These are phyloP conservation scores for Quercus mongolica DNA, from an alignment of 306 rosid genomes.

Conservation along the genomic window DNA sequence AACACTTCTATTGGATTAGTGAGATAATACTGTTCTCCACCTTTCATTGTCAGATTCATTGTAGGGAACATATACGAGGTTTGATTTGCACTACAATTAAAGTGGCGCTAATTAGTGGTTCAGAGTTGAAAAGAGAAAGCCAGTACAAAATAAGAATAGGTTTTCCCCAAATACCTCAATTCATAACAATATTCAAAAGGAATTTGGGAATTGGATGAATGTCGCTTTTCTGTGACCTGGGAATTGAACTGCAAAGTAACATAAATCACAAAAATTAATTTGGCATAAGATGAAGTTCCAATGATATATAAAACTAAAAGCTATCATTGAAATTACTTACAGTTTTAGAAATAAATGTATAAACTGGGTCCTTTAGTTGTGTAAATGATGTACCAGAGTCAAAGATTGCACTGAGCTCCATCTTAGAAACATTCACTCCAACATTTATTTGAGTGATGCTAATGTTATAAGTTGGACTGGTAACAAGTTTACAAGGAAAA, in stretches of 20 bases:
- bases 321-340: slow-evolving; percentile 40
- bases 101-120: slow-evolving; percentile 21
- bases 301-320: neutral
- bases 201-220: slow-evolving; percentile 10
- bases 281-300: slow-evolving; percentile 2
- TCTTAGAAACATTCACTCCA: slow-evolving; percentile 38
- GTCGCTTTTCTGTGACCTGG: slow-evolving; percentile 26
- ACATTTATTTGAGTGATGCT: slow-evolving; percentile 61
- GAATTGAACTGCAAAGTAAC: slow-evolving; percentile 58
- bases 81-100: slow-evolving; percentile 45
- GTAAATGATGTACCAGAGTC: slow-evolving; percentile 89
- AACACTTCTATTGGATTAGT: slow-evolving; percentile 17
- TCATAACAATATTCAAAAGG: slow-evolving; percentile 85
- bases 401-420: slow-evolving; percentile 58
- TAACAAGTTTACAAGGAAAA: slow-evolving; percentile 12
- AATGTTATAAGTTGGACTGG: slow-evolving; percentile 72
- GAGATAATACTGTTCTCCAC: slow-evolving; percentile 52
- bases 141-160: neutral
- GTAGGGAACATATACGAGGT: slow-evolving; percentile 5
- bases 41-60: slow-evolving; percentile 69
- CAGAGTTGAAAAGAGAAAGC: neutral
- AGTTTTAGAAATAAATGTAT: slow-evolving; percentile 45
- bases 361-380: slow-evolving; percentile 65
- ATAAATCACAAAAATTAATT: neutral
- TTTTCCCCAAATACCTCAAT: slow-evolving; percentile 30